Percentiles rank a stretch among this genome's conserved stretches.
phyloP scores from a whole-genome alignment of 2,329 filamentous ascomycete genomes.

The Ilyonectria sp. region DNA sequence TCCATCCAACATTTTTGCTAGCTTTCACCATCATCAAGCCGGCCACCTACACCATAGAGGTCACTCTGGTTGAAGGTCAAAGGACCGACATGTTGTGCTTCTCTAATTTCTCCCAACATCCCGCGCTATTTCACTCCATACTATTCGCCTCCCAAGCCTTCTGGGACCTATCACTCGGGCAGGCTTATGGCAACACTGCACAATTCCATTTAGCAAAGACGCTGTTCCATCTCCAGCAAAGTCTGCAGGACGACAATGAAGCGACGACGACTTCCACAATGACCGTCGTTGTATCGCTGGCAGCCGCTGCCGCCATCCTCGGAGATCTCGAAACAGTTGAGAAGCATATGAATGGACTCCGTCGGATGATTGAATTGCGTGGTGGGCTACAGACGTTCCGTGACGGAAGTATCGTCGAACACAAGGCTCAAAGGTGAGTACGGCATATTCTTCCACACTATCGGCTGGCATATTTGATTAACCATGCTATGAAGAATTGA shows the following conservation, averaged over 20 bases:
- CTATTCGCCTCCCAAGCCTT: slow-evolving; percentile 45
- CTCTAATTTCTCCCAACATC: slow-evolving; percentile 34
- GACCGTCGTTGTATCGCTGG: slow-evolving; percentile 39
- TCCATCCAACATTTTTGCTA: not conserved
- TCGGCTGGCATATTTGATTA: not conserved
- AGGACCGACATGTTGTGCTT: slow-evolving; percentile 40
- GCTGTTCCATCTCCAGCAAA: slow-evolving; percentile 38
- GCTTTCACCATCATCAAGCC: slow-evolving; percentile 42
- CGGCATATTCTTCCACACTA: not conserved
- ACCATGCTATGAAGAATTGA: slow-evolving; percentile 20
- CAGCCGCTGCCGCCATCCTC: slow-evolving; percentile 39
- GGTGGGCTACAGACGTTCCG: slow-evolving; percentile 39
- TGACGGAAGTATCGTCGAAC: slow-evolving; percentile 30
- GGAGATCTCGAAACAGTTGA: slow-evolving; percentile 40
- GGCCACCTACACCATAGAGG: slow-evolving; percentile 33
- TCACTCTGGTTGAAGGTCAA: slow-evolving; percentile 24
- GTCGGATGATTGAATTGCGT: slow-evolving; percentile 41
- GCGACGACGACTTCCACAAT: slow-evolving; percentile 39
- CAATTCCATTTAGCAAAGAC: slow-evolving; percentile 40
- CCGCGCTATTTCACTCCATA: slow-evolving; percentile 44
- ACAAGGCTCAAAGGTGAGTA: slow-evolving; percentile 32
- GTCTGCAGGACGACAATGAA: slow-evolving; percentile 31
- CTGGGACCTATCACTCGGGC: slow-evolving; percentile 29
- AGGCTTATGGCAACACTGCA: slow-evolving; percentile 25
- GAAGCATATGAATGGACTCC: slow-evolving; percentile 47